Evolutionary conservation across 345 rosid genomes (phyloP).

Genomic region (Cardamine chenopodiifolia): DNA sequence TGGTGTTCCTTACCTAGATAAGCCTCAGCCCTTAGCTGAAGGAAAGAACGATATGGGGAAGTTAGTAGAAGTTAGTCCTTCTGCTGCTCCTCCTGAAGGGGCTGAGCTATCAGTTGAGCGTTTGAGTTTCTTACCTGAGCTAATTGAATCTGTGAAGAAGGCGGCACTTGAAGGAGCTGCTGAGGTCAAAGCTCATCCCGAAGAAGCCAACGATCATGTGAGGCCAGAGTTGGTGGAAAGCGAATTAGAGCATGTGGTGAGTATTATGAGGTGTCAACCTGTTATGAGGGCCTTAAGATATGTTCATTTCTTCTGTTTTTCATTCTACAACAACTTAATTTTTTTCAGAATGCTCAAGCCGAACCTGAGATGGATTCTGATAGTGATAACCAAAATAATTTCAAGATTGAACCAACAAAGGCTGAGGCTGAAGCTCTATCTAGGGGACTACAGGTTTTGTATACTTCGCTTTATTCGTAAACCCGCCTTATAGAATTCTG

Average conservation of each 20-base stretch:
- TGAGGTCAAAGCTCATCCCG: slow-evolving; percentile 65
- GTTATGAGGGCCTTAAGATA: background rate
- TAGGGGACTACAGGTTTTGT: slow-evolving; percentile 84
- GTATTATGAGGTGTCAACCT: slow-evolving; percentile 39
- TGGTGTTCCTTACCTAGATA: slow-evolving; percentile 31
- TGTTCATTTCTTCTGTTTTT: slow-evolving; percentile 30
- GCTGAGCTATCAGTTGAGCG: slow-evolving; percentile 50
- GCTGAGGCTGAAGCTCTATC: slow-evolving; percentile 96
- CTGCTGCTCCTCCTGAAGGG: slow-evolving; percentile 46
- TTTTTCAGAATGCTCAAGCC: slow-evolving; percentile 62
- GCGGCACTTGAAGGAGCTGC: slow-evolving; percentile 83
- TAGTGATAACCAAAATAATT: slow-evolving; percentile 52
- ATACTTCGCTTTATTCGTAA: background rate
- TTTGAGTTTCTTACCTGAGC: slow-evolving; percentile 63
- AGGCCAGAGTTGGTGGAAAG: slow-evolving; percentile 43
- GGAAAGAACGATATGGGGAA: slow-evolving; percentile 36
- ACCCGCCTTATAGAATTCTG: background rate
- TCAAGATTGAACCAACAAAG: slow-evolving; percentile 85
- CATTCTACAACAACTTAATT: slow-evolving; percentile 27
- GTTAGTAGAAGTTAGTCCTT: slow-evolving; percentile 46
- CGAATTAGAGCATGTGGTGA: slow-evolving; percentile 67
- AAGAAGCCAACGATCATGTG: slow-evolving; percentile 45
- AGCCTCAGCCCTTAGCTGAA: slow-evolving; percentile 35
- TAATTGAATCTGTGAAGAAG: slow-evolving; percentile 69
- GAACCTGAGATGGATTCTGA: slow-evolving; percentile 74